These are phyloP conservation scores for Jackrogersella multiformis DNA, from an alignment of 495 filamentous ascomycete species.

Conservation along the genomic window DNA sequence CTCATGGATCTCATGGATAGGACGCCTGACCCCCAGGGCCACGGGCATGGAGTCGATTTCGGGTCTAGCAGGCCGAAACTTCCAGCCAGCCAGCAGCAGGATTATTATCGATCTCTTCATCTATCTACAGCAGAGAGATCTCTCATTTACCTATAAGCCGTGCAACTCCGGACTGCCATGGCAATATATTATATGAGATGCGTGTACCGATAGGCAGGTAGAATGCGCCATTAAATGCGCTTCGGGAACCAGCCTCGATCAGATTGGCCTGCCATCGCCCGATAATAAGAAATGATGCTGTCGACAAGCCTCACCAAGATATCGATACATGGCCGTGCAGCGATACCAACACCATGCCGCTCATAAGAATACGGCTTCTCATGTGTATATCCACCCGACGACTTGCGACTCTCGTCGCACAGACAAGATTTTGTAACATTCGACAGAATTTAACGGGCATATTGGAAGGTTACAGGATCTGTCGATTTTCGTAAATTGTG, in stretches of 20 bases:
- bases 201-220: slow-evolving; percentile 6
- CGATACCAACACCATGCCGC: neutral
- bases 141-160: no score
- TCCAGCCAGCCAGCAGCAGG: neutral
- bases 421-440: slow-evolving; percentile 24
- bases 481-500: slow-evolving; percentile 30
- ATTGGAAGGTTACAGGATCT: slow-evolving; percentile 29
- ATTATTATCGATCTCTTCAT: slow-evolving; percentile 1
- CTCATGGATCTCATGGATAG: neutral
- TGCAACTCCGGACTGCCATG: neutral
- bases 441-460: slow-evolving; percentile 14
- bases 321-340: slow-evolving; percentile 4
- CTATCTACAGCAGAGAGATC: neutral
- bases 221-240: slow-evolving; percentile 24
- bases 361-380: no score
- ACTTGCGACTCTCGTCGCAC: slow-evolving; percentile 22
- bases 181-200: slow-evolving; percentile 9
- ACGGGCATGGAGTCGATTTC: neutral
- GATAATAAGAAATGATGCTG: slow-evolving; percentile 2
- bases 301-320: slow-evolving; percentile 3
- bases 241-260: slow-evolving; percentile 7
- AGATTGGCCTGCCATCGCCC: slow-evolving; percentile 32
- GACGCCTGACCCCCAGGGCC: neutral
- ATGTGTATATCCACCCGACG: slow-evolving; percentile 15
- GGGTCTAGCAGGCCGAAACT: neutral